Evolutionary conservation across 208 protist genomes (phyloP).

Genomic region (Borovskyia barvae): DNA sequence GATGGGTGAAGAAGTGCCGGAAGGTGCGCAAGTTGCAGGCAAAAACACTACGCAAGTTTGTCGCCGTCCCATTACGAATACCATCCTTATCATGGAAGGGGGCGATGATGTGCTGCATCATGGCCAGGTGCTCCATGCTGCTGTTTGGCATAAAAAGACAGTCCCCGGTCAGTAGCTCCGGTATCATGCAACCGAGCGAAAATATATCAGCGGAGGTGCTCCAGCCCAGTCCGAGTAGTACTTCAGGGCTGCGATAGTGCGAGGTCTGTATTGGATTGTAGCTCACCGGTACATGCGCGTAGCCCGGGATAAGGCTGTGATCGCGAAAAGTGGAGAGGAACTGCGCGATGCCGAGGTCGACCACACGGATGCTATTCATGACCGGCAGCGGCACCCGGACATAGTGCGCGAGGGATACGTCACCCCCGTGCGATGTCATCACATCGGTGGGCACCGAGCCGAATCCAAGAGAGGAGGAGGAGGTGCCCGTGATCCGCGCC

Average conservation of each 20-base stretch:
- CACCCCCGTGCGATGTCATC: conserved; percentile 11
- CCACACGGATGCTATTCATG: conserved; percentile 65
- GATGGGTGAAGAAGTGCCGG: conserved; percentile 51
- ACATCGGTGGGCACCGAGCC: conserved; percentile 24
- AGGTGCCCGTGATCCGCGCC: neutral
- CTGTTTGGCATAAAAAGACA: conserved; percentile 76
- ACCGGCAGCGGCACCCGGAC: conserved; percentile 49
- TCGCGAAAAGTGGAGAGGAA: conserved; percentile 46
- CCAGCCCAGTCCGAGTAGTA: conserved; percentile 79
- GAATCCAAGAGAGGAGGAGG: neutral
- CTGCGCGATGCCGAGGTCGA: conserved; percentile 71
- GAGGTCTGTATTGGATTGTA: conserved; percentile 76
- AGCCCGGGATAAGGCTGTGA: conserved; percentile 32
- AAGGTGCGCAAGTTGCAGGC: conserved; percentile 49
- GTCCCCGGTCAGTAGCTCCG: conserved; percentile 69
- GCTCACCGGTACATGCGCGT: conserved; percentile 43
- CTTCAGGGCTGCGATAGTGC: conserved; percentile 79
- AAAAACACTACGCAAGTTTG: conserved; percentile 35
- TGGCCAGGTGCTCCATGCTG: conserved; percentile 73
- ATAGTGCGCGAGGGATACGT: conserved; percentile 21
- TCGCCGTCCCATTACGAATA: conserved; percentile 14
- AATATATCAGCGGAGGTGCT: conserved; percentile 66
- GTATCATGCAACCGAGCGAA: conserved; percentile 84
- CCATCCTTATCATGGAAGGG: conserved; percentile 34
- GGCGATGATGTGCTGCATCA: conserved; percentile 77